Percentiles rank a stretch among this genome's conserved stretches.
These are phyloP conservation scores for Lachnellula hyalina DNA, from an alignment of 2,329 filamentous ascomycete species.

Conservation along the genomic window DNA sequence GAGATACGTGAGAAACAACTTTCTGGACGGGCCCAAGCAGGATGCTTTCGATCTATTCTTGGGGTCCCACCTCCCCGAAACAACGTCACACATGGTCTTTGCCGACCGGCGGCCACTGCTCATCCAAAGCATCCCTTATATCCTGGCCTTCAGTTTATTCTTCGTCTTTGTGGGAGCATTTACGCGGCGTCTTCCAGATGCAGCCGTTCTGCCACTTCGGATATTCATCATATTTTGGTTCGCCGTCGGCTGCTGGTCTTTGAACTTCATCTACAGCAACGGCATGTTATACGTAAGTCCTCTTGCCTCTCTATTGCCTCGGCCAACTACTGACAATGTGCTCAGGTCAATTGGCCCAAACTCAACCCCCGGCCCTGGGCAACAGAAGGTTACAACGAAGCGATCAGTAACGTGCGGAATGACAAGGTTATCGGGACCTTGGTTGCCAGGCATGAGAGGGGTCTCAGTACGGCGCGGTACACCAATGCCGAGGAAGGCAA, in stretches of 20 bases:
- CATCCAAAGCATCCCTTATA: constrained; percentile 90
- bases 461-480: constrained; percentile 75
- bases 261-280: constrained; percentile 73
- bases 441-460: constrained; percentile 70
- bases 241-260: constrained; percentile 62
- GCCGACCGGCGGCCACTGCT: constrained; percentile 78
- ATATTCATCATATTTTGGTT: constrained; percentile 78
- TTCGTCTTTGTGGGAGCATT: constrained; percentile 71
- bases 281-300: constrained; percentile 86
- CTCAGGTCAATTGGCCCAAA: constrained; percentile 95
- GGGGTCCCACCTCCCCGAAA: constrained; percentile 74
- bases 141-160: constrained; percentile 72
- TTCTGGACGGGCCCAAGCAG: constrained; percentile 86
- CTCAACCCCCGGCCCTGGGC: constrained; percentile 85
- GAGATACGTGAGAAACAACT: constrained; percentile 91
- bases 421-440: constrained; percentile 76
- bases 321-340: constrained; percentile 8
- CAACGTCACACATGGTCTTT: constrained; percentile 69
- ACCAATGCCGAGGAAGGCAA: constrained; percentile 93
- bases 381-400: constrained; percentile 82
- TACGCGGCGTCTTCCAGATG: constrained; percentile 65
- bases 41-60: constrained; percentile 95
- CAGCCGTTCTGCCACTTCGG: constrained; percentile 74
- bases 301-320: not conserved
- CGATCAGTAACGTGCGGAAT: constrained; percentile 74